Conservation (phyloP, 2,329 filamentous ascomycete genomes). For the Sporothrix pseudoabietina region DNA sequence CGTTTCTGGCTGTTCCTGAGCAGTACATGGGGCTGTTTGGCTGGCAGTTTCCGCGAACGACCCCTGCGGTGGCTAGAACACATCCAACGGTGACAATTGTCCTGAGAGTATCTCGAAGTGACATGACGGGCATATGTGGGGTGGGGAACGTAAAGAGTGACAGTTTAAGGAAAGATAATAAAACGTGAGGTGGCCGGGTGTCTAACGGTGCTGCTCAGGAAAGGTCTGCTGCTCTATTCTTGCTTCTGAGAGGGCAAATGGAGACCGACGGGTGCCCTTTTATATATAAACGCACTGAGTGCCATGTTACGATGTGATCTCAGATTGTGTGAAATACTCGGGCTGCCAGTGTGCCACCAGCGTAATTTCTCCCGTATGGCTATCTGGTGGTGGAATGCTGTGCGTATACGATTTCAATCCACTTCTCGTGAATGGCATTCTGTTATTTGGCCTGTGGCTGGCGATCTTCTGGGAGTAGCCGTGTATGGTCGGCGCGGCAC, state of each 20-base stretch:
- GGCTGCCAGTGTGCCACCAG: neutral
- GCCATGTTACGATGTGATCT: neutral
- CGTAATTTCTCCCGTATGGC: neutral
- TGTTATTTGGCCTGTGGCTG: neutral
- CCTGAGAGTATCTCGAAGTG: neutral
- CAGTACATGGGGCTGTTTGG: conserved; percentile 37
- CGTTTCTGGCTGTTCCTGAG: conserved; percentile 40
- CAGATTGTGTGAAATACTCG: neutral
- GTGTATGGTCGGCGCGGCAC: neutral
- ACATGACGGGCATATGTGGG: neutral
- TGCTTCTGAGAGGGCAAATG: neutral
- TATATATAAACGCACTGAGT: neutral
- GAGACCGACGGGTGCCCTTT: neutral
- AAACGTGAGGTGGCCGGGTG: neutral
- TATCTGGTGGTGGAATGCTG: neutral
- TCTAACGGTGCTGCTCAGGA: neutral
- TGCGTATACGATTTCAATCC: neutral
- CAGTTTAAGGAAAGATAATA: no score
- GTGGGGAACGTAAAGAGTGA: neutral
- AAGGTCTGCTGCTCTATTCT: neutral
- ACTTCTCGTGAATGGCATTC: neutral
- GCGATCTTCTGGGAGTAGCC: neutral
- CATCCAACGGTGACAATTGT: neutral
- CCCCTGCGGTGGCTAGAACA: neutral
- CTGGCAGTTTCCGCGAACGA: conserved; percentile 8